These are phyloP conservation scores for Trapa bicornis DNA, from an alignment of 345 rosid species.

Conservation along the genomic window DNA sequence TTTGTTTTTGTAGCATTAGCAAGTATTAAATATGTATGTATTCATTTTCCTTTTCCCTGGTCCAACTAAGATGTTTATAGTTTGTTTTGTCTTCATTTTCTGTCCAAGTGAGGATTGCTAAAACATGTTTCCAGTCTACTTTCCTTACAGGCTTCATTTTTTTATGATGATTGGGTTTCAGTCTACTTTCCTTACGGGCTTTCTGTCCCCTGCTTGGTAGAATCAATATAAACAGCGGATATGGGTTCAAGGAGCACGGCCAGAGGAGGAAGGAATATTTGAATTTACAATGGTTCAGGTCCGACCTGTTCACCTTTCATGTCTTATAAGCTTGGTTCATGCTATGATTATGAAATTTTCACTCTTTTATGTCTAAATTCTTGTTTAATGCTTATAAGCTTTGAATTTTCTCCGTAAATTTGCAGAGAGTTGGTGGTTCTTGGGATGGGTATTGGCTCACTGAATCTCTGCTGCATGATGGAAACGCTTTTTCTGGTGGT, in stretches of 20 bases:
- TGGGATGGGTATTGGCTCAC: conserved; percentile 98
- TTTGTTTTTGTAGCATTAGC: not conserved
- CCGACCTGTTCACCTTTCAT: conserved; percentile 7
- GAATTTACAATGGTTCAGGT: conserved; percentile 92
- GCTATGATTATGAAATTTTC: not conserved
- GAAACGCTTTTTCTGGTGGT: conserved; percentile 75
- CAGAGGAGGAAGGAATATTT: conserved; percentile 83
- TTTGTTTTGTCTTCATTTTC: not conserved
- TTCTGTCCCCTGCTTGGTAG: conserved; percentile 18
- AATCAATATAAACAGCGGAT: conserved; percentile 75
- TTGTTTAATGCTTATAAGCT: not conserved
- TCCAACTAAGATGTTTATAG: not conserved
- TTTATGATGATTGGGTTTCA: not conserved
- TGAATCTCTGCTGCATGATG: conserved; percentile 77
- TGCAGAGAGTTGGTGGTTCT: conserved; percentile 77
- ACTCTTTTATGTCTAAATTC: not conserved
- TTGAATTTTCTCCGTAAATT: conserved; percentile 8
- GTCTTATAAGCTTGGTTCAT: no score
- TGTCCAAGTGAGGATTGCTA: not conserved
- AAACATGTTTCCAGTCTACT: not conserved
- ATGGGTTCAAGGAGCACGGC: conserved; percentile 78
- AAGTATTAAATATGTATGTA: not conserved
- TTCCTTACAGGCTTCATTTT: not conserved
- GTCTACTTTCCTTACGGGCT: not conserved
- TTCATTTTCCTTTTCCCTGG: not conserved